A percentile compares a stretch with the other conserved stretches of the same genome.
phyloP scores from a whole-genome alignment of 2,329 filamentous ascomycete species.

The Cladorrhinum sp. region DNA sequence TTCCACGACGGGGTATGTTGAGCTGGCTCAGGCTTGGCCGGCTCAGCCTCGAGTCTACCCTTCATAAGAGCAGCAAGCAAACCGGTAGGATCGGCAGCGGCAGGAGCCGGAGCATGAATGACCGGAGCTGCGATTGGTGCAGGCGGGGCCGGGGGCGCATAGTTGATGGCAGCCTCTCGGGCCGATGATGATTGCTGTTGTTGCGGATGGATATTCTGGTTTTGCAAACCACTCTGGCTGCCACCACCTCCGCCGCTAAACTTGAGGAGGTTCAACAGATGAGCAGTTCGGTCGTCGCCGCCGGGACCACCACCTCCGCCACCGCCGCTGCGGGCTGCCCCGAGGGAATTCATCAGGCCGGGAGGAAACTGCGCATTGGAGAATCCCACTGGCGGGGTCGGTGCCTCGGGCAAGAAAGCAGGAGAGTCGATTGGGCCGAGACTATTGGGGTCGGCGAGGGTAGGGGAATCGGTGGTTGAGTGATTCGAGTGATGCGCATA shows the following conservation, averaged over 20 bases:
- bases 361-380: conserved; percentile 39
- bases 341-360: conserved; percentile 47
- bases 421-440: conserved; percentile 26
- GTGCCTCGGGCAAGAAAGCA: conserved; percentile 40
- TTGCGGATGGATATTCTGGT: conserved; percentile 10
- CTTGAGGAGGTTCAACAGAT: conserved; percentile 60
- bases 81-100: conserved; percentile 54
- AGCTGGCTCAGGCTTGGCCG: conserved; percentile 37
- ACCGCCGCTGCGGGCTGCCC: conserved; percentile 39
- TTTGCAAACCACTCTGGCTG: conserved; percentile 24
- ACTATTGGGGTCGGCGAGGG: conserved; percentile 19
- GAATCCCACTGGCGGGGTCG: conserved; percentile 45
- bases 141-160: conserved; percentile 14
- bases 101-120: conserved; percentile 57
- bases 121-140: conserved; percentile 30
- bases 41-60: conserved; percentile 50
- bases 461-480: conserved; percentile 27
- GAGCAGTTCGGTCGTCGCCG: conserved; percentile 48
- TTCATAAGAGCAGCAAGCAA: conserved; percentile 60
- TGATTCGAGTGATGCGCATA: conserved; percentile 22
- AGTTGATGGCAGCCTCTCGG: conserved; percentile 27
- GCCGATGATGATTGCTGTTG: conserved; percentile 25
- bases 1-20: conserved; percentile 38
- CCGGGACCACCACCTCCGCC: conserved; percentile 25
- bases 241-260: conserved; percentile 42